Evolutionary conservation across 2,329 filamentous ascomycete genomes (phyloP), one percentile per base, ranked within the genome.

Genomic region (Tolypocladium amazonense): DNA sequence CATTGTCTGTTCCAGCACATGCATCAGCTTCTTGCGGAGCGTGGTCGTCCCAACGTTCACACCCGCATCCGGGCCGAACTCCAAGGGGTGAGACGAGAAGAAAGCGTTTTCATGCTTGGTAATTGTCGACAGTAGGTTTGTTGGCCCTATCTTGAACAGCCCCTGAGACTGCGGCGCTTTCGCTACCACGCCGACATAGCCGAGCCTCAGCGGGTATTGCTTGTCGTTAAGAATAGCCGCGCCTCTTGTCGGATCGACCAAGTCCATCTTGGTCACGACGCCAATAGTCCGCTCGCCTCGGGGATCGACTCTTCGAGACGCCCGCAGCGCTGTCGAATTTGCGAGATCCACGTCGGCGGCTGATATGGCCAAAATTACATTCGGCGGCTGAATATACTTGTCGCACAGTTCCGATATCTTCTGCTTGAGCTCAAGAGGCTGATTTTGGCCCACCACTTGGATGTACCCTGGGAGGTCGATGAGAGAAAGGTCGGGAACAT

Each of bases 211-310:
- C 47, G 94, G 93, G 69, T 99, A 99, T 72, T 97, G 96, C 70
- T 86, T 88, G 72, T 99, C 93, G 33, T 81, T 87, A 25, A 99
- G 79, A 38, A 99, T 90, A 41, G 84, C 81, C 18, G 85, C 82
- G 37, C 92, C 94, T 60, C 93, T 86, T 9, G 80, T 78, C 3
- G 94, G 82, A 66, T 97, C 93, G 9, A 99, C 92, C 27, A 99
- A 81, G 69, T 99, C 94, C 93, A 99, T 97, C 77, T 99, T 99
- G 3, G 94, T 99, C 50, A 99, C 88, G n/a, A 99, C 94, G 53
- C 94, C 94, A 69, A 99, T 99, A 0, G 94, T 99, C 63, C 94
- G 84, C 75, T 99, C 94, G 59, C 94, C 94, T 62, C 94, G 83
- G 1, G 94, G 94, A 69, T 99, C 94, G 35, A 97, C 92, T 66